Evolutionary conservation across 768 basidiomycete species (phyloP), one percentile per base, ranked within the genome.

Genomic region (Gymnopilus dilepis): DNA sequence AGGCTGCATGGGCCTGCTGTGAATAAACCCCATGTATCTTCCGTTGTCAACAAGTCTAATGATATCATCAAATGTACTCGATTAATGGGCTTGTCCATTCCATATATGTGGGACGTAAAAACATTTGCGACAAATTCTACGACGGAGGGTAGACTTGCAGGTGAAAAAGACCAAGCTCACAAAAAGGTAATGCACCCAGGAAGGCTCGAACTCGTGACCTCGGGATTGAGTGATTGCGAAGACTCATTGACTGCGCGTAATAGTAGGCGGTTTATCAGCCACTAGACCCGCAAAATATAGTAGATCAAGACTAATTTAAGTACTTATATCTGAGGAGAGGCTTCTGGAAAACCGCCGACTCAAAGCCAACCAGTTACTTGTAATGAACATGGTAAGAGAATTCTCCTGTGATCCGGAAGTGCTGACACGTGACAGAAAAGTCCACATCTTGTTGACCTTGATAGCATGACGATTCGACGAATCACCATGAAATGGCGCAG

Each of bases 201-300:
- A 80, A 82, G 83, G 78, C 71, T 84, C 82, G 83, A 84, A 84
- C 83, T 82, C 80, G 79, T 80, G 83, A 82, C 82, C 80, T 84
- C 80, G 78, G 80, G 83, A 83, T 83, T 81, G 58, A 59, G 40
- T 69, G 58, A 68, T 53, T 48, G 22, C 26, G 53, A 45, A 58
- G 60, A 70, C 69, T 70, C 72, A 71, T n/a, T n/a, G n/a, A n/a
- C n/a, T n/a, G n/a, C n/a, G n/a, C n/a, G n/a, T n/a, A n/a, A n/a
- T n/a, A n/a, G n/a, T n/a, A n/a, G n/a, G n/a, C n/a, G n/a, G n/a
- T n/a, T n/a, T 64, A 73, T 12, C 1, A 21, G 21, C 42, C 71
- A 74, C 72, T 72, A 76, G 72, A 74, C 73, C 71, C 68, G 70
- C 48, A 40, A 34, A 42, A 4, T 47, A 38, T 26, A 58, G 55